Evolutionary conservation across 2,329 filamentous ascomycete species (phyloP), one percentile per base, ranked within the genome.

Genomic region (Bisporella sp.): DNA sequence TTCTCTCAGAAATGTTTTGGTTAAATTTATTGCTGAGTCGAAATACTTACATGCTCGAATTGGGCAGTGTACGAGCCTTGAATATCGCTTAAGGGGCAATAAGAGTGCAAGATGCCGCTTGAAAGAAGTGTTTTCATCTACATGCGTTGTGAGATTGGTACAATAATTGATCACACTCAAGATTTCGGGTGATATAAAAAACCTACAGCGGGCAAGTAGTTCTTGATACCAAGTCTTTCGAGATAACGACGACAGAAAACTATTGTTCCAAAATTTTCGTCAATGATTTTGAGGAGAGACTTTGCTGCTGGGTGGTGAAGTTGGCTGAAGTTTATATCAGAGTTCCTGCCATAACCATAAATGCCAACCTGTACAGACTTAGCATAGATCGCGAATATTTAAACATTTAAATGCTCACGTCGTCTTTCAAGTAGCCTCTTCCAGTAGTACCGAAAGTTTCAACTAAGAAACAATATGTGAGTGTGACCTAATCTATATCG

Each of bases 41-140:
- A 21, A 21, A 21, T n/a, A 47, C 60, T 55, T 59, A 73, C 70
- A 62, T 75, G 82, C 66, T 85, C 81, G 61, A 79, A 84, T 57
- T 85, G 82, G 7, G 81, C 81, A 5, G 77, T 74, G 60, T 82
- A 84, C 1, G 79, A 82, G 2, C 80, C 81, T 54, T 74, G 70
- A 41, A 78, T 63, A 56, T 85, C 81, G 33, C 73, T 67, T 30
- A 85, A 66, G 1, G 81, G 81, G 11, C 67, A 66, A 59, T 84
- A 80, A 4, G 71, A 64, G 41, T 84, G 74, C 4, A 84, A 68
- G 21, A 84, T 71, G 1, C 78, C 81, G 47, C 76, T 71, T 5
- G 73, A 71, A 1, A 82, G 71, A 29, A 84, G 70, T 37, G 70
- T 74, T 50, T 81, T 81, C 65, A 84, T 69, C 75, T 79, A 41